A percentile compares a stretch with the other conserved stretches of the same genome.
phyloP scores from a whole-genome alignment of 768 basidiomycete genomes.

The Sporobolomyces phaffii region DNA sequence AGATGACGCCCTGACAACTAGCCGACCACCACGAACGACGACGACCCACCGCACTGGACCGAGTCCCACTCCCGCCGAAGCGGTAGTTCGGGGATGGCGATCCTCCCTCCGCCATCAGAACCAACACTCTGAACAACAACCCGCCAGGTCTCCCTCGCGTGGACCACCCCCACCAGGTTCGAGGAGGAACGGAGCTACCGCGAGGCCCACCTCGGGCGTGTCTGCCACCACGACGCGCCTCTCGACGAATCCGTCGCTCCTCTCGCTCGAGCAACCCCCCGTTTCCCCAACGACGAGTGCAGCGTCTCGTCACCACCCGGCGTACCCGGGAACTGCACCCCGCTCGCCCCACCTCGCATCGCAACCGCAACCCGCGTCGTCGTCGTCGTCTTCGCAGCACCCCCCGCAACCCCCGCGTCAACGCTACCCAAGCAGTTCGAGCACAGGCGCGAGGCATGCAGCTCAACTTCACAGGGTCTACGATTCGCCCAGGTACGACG shows the following conservation, averaged over 20 bases:
- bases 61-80: slow-evolving; percentile 2
- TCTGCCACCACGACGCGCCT: background rate
- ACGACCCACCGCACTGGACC: too few relatives aligned
- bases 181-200: background rate
- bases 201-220: slow-evolving; percentile 6
- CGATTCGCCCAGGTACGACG: slow-evolving; percentile 21
- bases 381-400: slow-evolving; percentile 2
- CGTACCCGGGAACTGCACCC: too few relatives aligned
- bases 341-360: background rate
- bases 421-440: too few relatives aligned
- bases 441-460: background rate
- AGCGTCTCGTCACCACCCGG: slow-evolving; percentile 1
- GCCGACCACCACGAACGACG: background rate
- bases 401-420: background rate
- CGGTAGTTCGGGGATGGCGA: slow-evolving; percentile 1
- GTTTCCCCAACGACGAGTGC: slow-evolving; percentile 14
- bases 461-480: background rate
- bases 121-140: too few relatives aligned
- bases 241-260: slow-evolving; percentile 11
- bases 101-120: slow-evolving; percentile 4
- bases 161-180: too few relatives aligned
- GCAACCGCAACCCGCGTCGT: background rate
- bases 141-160: too few relatives aligned
- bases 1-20: background rate
- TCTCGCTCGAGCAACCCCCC: slow-evolving; percentile 17